phyloP scores from a whole-genome alignment of 768 basidiomycete genomes.

The Boletus bicolor region DNA sequence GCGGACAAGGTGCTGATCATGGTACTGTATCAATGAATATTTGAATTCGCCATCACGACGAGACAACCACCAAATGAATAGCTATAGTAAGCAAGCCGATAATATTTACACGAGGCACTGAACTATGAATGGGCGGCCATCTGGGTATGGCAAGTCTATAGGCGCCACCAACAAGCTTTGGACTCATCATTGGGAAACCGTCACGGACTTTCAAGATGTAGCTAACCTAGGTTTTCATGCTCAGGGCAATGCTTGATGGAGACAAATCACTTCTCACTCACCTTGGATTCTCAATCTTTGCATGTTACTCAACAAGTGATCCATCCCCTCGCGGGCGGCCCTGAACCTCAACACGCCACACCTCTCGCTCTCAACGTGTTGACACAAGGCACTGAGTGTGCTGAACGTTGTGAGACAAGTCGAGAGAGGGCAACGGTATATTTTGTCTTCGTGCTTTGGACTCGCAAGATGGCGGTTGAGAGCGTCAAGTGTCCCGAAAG shows the following conservation, averaged over 20 bases:
- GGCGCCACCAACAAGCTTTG: slow-evolving; percentile 18
- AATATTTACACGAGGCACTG: slow-evolving; percentile 13
- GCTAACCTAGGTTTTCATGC: slow-evolving; percentile 17
- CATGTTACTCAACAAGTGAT: slow-evolving; percentile 28
- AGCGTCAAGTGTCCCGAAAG: slow-evolving; percentile 37
- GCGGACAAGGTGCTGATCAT: slow-evolving; percentile 8
- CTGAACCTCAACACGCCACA: slow-evolving; percentile 55
- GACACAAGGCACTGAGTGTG: slow-evolving; percentile 56
- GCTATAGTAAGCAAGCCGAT: slow-evolving; percentile 1
- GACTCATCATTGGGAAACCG: slow-evolving; percentile 3
- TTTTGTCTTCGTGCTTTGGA: slow-evolving; percentile 51
- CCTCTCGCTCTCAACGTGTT: slow-evolving; percentile 62
- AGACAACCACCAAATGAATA: slow-evolving; percentile 9
- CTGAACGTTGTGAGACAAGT: slow-evolving; percentile 43
- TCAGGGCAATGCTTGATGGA: slow-evolving; percentile 1
- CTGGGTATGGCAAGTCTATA: slow-evolving; percentile 5
- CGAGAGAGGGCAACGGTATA: slow-evolving; percentile 52
- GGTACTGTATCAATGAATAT: slow-evolving; percentile 6
- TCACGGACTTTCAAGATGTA: slow-evolving; percentile 26
- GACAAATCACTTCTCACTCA: slow-evolving; percentile 2
- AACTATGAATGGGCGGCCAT: slow-evolving; percentile 23
- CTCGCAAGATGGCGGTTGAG: slow-evolving; percentile 67
- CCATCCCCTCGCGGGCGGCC: slow-evolving; percentile 39
- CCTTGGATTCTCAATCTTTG: slow-evolving; percentile 11
- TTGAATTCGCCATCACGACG: slow-evolving; percentile 14